Evolutionary conservation across 2,329 filamentous ascomycete genomes (phyloP).

Genomic region (Aureobasidium sp.): DNA sequence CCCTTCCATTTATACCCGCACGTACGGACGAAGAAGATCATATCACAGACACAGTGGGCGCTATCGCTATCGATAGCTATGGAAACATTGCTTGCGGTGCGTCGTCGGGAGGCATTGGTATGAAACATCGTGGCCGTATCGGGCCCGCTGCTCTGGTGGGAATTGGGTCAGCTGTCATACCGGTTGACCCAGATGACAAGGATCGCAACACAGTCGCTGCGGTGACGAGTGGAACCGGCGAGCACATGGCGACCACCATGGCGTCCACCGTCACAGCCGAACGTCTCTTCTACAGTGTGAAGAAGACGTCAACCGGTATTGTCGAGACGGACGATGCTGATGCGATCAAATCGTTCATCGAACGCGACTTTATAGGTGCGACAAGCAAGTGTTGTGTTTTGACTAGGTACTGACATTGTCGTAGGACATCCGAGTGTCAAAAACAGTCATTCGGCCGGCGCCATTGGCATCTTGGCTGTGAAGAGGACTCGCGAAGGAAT

Average conservation of each 20-base stretch:
- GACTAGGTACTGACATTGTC: neutral
- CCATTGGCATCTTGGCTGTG: slow-evolving; percentile 83
- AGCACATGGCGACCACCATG: slow-evolving; percentile 95
- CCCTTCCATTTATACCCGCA: neutral
- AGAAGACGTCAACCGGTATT: slow-evolving; percentile 48
- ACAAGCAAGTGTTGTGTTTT: neutral
- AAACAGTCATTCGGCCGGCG: slow-evolving; percentile 71
- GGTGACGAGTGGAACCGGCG: slow-evolving; percentile 89
- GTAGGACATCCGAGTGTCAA: slow-evolving; percentile 70
- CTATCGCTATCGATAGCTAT: slow-evolving; percentile 79
- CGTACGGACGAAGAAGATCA: slow-evolving; percentile 43
- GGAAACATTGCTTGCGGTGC: slow-evolving; percentile 91
- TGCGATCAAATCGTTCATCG: slow-evolving; percentile 67
- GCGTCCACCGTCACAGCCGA: slow-evolving; percentile 82
- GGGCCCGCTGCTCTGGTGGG: slow-evolving; percentile 91
- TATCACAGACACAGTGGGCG: slow-evolving; percentile 90
- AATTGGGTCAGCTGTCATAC: slow-evolving; percentile 84
- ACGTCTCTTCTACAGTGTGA: slow-evolving; percentile 67
- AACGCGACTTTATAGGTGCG: slow-evolving; percentile 79
- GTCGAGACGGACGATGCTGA: slow-evolving; percentile 54
- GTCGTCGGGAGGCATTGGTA: slow-evolving; percentile 94
- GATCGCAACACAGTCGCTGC: slow-evolving; percentile 66
- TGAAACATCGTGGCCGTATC: slow-evolving; percentile 90
- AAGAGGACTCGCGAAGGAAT: slow-evolving; percentile 74
- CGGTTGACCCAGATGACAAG: slow-evolving; percentile 61